phyloP scores from a whole-genome alignment of 139 green algal genomes.

The Choricystis sp. region DNA sequence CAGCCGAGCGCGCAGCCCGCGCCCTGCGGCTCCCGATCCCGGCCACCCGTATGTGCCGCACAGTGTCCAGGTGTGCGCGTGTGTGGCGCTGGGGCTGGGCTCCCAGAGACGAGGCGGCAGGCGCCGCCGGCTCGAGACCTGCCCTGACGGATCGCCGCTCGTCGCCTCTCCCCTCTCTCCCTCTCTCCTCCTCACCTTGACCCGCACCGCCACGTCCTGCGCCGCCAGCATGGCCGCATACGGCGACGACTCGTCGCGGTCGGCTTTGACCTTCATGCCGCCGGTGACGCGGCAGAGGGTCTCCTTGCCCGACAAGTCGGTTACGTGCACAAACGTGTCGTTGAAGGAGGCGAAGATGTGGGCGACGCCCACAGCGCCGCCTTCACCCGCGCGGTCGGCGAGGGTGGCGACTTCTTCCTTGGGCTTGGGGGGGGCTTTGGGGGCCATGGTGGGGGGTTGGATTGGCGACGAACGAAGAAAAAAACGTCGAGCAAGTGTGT shows the following conservation, averaged over 20 bases:
- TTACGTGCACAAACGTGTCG: constrained; percentile 99
- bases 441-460: not conserved
- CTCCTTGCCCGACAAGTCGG: constrained; percentile 97
- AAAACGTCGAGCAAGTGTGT: not conserved
- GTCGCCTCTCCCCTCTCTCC: not conserved
- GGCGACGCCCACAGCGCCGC: constrained; percentile 91
- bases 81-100: not conserved
- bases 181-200: constrained; percentile 63
- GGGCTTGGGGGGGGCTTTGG: not conserved
- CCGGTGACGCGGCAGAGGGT: constrained; percentile 91
- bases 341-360: constrained; percentile 99
- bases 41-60: too few relatives aligned
- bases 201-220: constrained; percentile 87
- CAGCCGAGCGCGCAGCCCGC: too few relatives aligned
- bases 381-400: constrained; percentile 38
- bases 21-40: too few relatives aligned
- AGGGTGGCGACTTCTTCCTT: too few relatives aligned
- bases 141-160: not conserved
- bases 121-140: too few relatives aligned
- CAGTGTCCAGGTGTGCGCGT: too few relatives aligned
- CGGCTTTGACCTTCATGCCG: constrained; percentile 99
- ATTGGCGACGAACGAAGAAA: not conserved
- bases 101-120: too few relatives aligned
- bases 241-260: constrained; percentile 96
- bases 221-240: constrained; percentile 99